phyloP scores from a whole-genome alignment of 2,329 filamentous ascomycete genomes.

The Exophiala xenobiotica region DNA sequence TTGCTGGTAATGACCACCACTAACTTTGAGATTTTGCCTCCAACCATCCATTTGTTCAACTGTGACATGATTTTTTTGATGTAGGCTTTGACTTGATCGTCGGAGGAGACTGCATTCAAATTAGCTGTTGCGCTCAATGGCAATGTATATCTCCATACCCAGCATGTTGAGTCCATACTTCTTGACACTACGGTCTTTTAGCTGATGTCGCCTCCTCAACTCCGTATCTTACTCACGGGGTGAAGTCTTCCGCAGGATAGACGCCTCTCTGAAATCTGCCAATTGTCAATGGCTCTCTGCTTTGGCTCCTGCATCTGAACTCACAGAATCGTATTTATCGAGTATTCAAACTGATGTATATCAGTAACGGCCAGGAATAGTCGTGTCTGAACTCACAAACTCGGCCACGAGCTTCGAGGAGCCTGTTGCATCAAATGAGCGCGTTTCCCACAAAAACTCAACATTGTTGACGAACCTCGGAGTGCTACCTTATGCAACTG shows the following conservation, averaged over 20 bases:
- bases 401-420: slow-evolving; percentile 87
- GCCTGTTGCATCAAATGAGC: slow-evolving; percentile 42
- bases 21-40: slow-evolving; percentile 94
- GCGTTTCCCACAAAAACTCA: not conserved
- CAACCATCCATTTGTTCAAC: slow-evolving; percentile 95
- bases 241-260: slow-evolving; percentile 94
- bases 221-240: slow-evolving; percentile 60
- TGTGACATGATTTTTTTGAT: slow-evolving; percentile 99
- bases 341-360: slow-evolving; percentile 75
- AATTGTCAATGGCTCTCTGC: slow-evolving; percentile 17
- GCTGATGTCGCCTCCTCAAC: not conserved
- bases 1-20: slow-evolving; percentile 97
- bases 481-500: slow-evolving; percentile 94
- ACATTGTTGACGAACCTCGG: slow-evolving; percentile 37
- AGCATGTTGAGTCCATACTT: slow-evolving; percentile 99
- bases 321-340: slow-evolving; percentile 93
- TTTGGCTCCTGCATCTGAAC: slow-evolving; percentile 36
- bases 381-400: slow-evolving; percentile 65
- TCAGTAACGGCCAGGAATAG: slow-evolving; percentile 22
- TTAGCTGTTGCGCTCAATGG: slow-evolving; percentile 9
- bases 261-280: slow-evolving; percentile 76
- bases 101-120: slow-evolving; percentile 68
- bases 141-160: slow-evolving; percentile 47
- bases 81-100: slow-evolving; percentile 98
- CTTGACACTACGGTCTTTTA: slow-evolving; percentile 63